A percentile compares a stretch with the other conserved stretches of the same genome.
phyloP scores from a whole-genome alignment of 2,329 filamentous ascomycete species.

The Hawksworthiomyces lignivorus region DNA sequence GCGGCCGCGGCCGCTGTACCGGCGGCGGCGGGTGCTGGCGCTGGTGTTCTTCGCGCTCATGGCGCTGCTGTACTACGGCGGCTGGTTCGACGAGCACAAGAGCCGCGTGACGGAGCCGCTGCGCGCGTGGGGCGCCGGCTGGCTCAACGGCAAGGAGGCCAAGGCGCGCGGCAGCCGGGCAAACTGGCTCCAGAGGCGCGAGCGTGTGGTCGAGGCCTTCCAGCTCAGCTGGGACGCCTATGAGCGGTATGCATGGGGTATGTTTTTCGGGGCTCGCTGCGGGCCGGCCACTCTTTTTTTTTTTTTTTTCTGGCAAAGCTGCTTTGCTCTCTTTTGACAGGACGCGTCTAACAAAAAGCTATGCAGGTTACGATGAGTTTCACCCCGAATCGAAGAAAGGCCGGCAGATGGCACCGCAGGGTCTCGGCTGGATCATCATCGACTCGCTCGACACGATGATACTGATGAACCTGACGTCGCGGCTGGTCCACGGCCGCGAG shows the following conservation, averaged over 20 bases:
- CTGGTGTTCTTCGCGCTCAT: conserved; percentile 47
- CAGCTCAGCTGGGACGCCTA: conserved; percentile 89
- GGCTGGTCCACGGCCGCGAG: conserved; percentile 74
- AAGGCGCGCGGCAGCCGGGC: conserved; percentile 32
- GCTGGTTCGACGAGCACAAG: conserved; percentile 42
- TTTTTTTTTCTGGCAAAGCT: no score
- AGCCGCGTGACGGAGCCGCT: conserved; percentile 25
- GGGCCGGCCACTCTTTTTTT: no score
- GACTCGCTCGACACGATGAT: conserved; percentile 95
- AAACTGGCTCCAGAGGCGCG: conserved; percentile 71
- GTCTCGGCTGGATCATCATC: conserved; percentile 96
- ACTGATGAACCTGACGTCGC: conserved; percentile 90
- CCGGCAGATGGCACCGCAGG: conserved; percentile 76
- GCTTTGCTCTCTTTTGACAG: no score
- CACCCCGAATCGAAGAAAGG: conserved; percentile 74
- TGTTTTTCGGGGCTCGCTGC: no score
- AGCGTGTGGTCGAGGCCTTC: conserved; percentile 83
- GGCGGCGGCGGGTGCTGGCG: conserved; percentile 53
- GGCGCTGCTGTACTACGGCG: conserved; percentile 61
- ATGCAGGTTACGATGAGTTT: conserved; percentile 71
- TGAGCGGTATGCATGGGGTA: conserved; percentile 89
- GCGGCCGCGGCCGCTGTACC: conserved; percentile 51
- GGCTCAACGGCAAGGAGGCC: conserved; percentile 41
- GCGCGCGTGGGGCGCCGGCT: conserved; percentile 47
- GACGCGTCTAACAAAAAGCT: no score